Evolutionary conservation across 2,329 filamentous ascomycete species (phyloP).

Genomic region (Scedosporium aurantiacum): DNA sequence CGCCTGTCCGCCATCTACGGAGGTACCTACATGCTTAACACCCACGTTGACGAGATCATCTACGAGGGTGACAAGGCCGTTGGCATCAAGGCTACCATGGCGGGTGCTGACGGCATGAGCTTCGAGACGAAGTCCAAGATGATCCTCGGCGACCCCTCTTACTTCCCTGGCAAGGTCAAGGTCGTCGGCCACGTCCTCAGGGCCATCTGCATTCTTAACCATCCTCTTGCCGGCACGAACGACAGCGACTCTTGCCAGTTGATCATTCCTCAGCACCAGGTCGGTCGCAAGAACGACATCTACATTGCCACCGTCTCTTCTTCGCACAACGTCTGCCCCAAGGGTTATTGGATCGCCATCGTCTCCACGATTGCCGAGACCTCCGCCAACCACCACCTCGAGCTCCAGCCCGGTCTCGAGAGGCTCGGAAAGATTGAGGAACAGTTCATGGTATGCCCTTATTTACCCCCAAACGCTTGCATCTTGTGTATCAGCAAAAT

Average conservation of each 20-base stretch:
- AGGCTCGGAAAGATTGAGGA: constrained; percentile 89
- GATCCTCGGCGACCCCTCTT: constrained; percentile 91
- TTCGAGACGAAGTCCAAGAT: constrained; percentile 95
- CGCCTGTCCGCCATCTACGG: constrained; percentile 97
- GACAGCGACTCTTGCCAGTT: constrained; percentile 84
- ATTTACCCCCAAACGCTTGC: not conserved
- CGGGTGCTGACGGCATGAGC: constrained; percentile 79
- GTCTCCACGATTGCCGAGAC: constrained; percentile 95
- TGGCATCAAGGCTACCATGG: constrained; percentile 97
- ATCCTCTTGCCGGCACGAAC: constrained; percentile 82
- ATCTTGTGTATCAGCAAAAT: not conserved
- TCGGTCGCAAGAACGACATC: constrained; percentile 94
- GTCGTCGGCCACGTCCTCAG: constrained; percentile 84
- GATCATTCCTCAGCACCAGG: constrained; percentile 96
- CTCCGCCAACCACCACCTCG: constrained; percentile 84
- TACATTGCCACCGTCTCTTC: constrained; percentile 95
- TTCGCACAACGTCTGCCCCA: constrained; percentile 95
- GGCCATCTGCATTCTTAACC: constrained; percentile 94
- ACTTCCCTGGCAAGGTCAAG: constrained; percentile 84
- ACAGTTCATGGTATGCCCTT: constrained; percentile 69
- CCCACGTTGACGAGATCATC: constrained; percentile 76
- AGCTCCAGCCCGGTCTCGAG: constrained; percentile 85
- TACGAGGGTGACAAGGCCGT: constrained; percentile 79
- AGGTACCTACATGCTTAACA: constrained; percentile 99
- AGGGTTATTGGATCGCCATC: constrained; percentile 98